Conservation (phyloP, 108 stramenopile genomes). For the Skeletonema marinoi region DNA sequence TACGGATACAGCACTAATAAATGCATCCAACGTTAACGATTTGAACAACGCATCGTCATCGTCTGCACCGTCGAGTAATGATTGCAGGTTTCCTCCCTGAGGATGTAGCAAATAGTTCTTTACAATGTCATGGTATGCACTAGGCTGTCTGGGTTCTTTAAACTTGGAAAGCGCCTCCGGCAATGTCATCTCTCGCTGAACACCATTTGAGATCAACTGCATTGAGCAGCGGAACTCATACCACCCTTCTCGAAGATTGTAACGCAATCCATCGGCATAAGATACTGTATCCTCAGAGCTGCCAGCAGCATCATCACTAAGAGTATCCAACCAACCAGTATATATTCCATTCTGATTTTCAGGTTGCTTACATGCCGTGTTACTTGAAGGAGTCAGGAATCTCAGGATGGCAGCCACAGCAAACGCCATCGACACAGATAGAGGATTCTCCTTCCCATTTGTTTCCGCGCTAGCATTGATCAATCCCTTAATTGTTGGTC, state of each 20-base stretch:
- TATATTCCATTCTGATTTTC: slow-evolving; percentile 39
- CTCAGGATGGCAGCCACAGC: slow-evolving; percentile 83
- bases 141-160: slow-evolving; percentile 41
- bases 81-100: slow-evolving; percentile 66
- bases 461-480: slow-evolving; percentile 11
- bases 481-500: slow-evolving; percentile 72
- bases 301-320: not conserved
- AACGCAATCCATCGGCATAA: slow-evolving; percentile 81
- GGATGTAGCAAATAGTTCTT: slow-evolving; percentile 43
- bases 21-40: slow-evolving; percentile 28
- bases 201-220: not conserved
- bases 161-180: slow-evolving; percentile 29
- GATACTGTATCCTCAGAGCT: slow-evolving; percentile 17
- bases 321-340: slow-evolving; percentile 65
- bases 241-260: slow-evolving; percentile 76
- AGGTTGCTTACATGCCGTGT: not conserved
- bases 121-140: slow-evolving; percentile 33
- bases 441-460: slow-evolving; percentile 16
- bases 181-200: slow-evolving; percentile 11
- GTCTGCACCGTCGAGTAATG: slow-evolving; percentile 24
- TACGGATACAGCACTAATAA: slow-evolving; percentile 60
- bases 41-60: slow-evolving; percentile 5
- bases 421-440: slow-evolving; percentile 71
- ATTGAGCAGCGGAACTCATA: slow-evolving; percentile 71
- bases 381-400: slow-evolving; percentile 70